These are phyloP conservation scores for Juncus inflexus DNA, from an alignment of 176 grass and related monocot genomes.

Conservation along the genomic window DNA sequence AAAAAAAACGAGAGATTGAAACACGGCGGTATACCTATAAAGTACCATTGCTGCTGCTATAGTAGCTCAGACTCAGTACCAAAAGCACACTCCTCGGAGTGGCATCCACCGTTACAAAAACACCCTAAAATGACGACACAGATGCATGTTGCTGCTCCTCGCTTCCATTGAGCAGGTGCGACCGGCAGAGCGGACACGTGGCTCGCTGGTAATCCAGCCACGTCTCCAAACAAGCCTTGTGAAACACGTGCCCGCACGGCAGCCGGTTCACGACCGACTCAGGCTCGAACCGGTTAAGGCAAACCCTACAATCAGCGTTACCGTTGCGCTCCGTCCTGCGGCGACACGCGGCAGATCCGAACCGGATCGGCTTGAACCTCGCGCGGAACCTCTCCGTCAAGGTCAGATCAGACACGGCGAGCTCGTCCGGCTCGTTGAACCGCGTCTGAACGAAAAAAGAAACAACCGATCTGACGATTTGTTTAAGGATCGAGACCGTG, in stretches of 20 bases:
- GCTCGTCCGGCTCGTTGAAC: background rate
- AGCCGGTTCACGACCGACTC: slow-evolving; percentile 75
- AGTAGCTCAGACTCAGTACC: slow-evolving; percentile 6
- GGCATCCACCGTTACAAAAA: slow-evolving; percentile 1
- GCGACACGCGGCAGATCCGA: slow-evolving; percentile 29
- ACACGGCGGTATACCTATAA: slow-evolving; percentile 7
- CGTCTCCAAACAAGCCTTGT: slow-evolving; percentile 66
- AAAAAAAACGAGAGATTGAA: slow-evolving; percentile 6
- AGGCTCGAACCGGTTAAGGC: slow-evolving; percentile 54
- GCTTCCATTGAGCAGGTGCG: slow-evolving; percentile 35
- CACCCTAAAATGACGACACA: slow-evolving; percentile 8
- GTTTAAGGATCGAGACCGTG: slow-evolving; percentile 48
- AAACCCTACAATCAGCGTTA: slow-evolving; percentile 58
- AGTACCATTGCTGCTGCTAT: slow-evolving; percentile 1
- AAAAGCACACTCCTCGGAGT: slow-evolving; percentile 16
- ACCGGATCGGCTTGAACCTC: slow-evolving; percentile 45
- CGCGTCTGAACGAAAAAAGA: slow-evolving; percentile 39
- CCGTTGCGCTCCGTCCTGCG: slow-evolving; percentile 4
- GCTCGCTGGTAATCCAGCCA: slow-evolving; percentile 79
- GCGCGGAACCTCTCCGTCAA: slow-evolving; percentile 59
- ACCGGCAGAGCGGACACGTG: slow-evolving; percentile 73
- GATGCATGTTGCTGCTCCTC: background rate
- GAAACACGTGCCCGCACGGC: slow-evolving; percentile 80
- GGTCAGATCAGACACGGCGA: slow-evolving; percentile 13
- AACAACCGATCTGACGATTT: slow-evolving; percentile 37